Base-by-base conservation (phyloP, 2,329 filamentous ascomycete genomes). In the Colletotrichum orchidophilum region DNA sequence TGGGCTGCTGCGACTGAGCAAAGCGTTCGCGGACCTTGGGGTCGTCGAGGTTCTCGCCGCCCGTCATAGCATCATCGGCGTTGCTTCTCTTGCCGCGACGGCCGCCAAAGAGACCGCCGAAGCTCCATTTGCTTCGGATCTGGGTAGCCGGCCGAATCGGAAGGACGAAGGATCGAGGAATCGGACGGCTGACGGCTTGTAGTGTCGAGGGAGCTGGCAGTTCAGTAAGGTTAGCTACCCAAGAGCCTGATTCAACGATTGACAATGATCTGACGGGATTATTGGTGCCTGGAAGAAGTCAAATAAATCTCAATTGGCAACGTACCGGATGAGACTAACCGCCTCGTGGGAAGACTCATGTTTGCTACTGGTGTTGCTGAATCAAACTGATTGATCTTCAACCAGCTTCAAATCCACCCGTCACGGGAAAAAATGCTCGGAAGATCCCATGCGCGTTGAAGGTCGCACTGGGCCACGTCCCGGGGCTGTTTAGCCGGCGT, bases 81-180 rank as follows among this genome's bases (percentile, higher is more conserved):
- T 55, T 58, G 46, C 21, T n/a, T 21, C 24, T 15, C n/a, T 27
- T 26, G 21, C 21, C 26, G 13, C 69, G 72, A 24, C 69, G 72
- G 71, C 72, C 33, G 54, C 81, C 80, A 75, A 84, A 83, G 66
- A 81, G 77, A 72, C 77, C 78, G 75, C 66, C 62, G 15, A 84
- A 79, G 72, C 81, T 81, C 80, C 82, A 85, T 80, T 83, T 85
- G 69, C 81, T 77, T 63, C 86, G 85, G 70, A 78, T 75, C 63
- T 83, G 82, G 11, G 76, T 77, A 11, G 61, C 53, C 5, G 70
- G 31, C 29, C 21, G 53, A 12, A 72, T 64, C n/a, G 79, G 77
- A 13, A 77, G 76, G 42, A 80, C 6, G 3, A 66, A 24, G 3
- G 70, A 31, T 33, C 66, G 35, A 50, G 70, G 21, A 5, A 53